Base-by-base conservation (phyloP, 768 basidiomycete species). In the Dacryopinax primogenitus region DNA sequence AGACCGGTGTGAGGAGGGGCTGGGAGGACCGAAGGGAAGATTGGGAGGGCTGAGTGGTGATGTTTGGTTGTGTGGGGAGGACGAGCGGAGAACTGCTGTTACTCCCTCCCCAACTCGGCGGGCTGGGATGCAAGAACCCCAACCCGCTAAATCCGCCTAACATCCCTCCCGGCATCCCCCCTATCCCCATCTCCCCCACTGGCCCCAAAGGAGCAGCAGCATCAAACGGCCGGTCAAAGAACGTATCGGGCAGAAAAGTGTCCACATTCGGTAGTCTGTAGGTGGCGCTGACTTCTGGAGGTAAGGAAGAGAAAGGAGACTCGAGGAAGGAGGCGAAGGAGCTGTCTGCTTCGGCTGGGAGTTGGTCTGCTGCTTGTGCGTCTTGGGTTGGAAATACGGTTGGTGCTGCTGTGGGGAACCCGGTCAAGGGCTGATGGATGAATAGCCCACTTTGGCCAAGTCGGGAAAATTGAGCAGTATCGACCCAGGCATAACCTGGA, bases 11-110 rank as follows among this genome's bases (percentile, higher is more conserved):
- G 45, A 26, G 45, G 9, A 23, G 45, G 45, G n/a, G 45, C 45
- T 12, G n/a, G 45, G 45, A 26, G 45, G 45, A 23, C 45, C 13
- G n/a, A 21, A 23, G 12, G 45, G 13, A 9, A 23, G 13, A 7
- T 12, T 23, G 45, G 45, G 63, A 1, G 65, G 35, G 64, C 1
- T 67, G 66, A 1, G 34, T 62, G 51, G 65, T 66, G 26, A 63
- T 62, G 15, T 63, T 35, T 9, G 51, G 66, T 51, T 65, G 63
- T 28, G 65, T 13, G 34, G 32, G 51, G 3, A 65, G 18, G 13
- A 51, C 34, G 3, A 28, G 15, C 45, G 21, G 28, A 12, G 45
- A 15, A 16, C 33, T 64, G 47, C 44, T 39, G 41, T 36, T 33
- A 33, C 36, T 36, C 58, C 45, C 45, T 26, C 13, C 45, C 45